Conservation (phyloP, 768 basidiomycete genomes). For the Mycena latifolia region DNA sequence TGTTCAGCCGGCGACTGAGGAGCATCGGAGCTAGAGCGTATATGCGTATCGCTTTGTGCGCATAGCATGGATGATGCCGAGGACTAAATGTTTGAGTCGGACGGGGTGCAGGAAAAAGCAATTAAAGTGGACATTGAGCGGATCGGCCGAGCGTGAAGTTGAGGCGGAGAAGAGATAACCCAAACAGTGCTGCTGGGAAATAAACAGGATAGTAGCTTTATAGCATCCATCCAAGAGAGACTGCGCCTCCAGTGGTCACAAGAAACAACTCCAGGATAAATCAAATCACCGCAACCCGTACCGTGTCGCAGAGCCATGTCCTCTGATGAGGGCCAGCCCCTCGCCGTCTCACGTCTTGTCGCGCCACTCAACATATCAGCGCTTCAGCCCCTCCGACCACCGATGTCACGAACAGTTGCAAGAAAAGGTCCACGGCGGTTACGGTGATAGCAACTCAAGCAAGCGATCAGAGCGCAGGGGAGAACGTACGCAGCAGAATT, state of each 20-base stretch:
- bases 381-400: neutral
- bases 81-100: neutral
- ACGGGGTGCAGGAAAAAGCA: neutral
- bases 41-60: conserved; percentile 1
- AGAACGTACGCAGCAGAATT: too few species aligned
- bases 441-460: too few species aligned
- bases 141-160: neutral
- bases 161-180: too few species aligned
- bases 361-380: conserved; percentile 10
- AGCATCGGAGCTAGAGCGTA: conserved; percentile 18
- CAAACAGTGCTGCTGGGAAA: too few species aligned
- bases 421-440: too few species aligned
- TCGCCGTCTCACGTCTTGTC: conserved; percentile 6
- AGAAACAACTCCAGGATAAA: too few species aligned
- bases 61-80: neutral
- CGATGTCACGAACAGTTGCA: conserved; percentile 15
- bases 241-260: too few species aligned
- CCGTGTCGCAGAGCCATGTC: neutral
- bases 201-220: too few species aligned
- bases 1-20: conserved; percentile 2
- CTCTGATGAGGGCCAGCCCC: neutral
- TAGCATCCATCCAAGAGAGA: too few species aligned
- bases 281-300: too few species aligned
- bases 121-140: conserved; percentile 18
- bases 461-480: too few species aligned